A percentile compares a stretch with the other conserved stretches of the same genome.
phyloP scores from a whole-genome alignment of 257 asterid genomes.

The Scutellaria galericulata region DNA sequence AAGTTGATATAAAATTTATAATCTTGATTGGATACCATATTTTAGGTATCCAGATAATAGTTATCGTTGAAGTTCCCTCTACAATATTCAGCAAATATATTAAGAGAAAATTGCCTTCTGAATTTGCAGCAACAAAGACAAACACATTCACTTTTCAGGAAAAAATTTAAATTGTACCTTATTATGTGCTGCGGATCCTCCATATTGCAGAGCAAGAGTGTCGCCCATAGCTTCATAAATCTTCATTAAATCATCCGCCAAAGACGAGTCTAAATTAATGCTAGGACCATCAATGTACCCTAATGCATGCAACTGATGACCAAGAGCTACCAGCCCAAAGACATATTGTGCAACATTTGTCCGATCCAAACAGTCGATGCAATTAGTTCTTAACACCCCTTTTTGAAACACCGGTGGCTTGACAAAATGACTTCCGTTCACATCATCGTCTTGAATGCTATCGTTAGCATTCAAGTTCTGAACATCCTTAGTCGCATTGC shows the following conservation, averaged over 20 bases:
- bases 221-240: constrained; percentile 94
- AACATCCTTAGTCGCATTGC: constrained; percentile 30
- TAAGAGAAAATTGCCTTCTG: not conserved
- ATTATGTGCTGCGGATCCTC: constrained; percentile 98
- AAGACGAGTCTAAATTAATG: constrained; percentile 60
- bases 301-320: constrained; percentile 78
- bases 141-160: constrained; percentile 18
- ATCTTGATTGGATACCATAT: constrained; percentile 6
- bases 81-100: not conserved
- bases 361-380: constrained; percentile 98
- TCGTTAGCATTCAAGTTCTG: constrained; percentile 28
- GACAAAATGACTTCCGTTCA: constrained; percentile 35
- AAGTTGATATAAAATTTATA: constrained; percentile 4
- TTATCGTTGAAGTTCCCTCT: constrained; percentile 18
- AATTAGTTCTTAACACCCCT: constrained; percentile 91
- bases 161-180: constrained; percentile 57
- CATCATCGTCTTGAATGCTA: constrained; percentile 30
- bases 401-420: constrained; percentile 67
- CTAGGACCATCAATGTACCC: constrained; percentile 58
- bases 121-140: not conserved
- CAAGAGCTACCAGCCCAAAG: constrained; percentile 83
- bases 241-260: constrained; percentile 84
- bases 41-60: not conserved
- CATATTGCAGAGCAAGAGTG: constrained; percentile 89
- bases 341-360: constrained; percentile 97